Base-by-base conservation (phyloP, 2,329 filamentous ascomycete genomes). In the Lojkania enalia region DNA sequence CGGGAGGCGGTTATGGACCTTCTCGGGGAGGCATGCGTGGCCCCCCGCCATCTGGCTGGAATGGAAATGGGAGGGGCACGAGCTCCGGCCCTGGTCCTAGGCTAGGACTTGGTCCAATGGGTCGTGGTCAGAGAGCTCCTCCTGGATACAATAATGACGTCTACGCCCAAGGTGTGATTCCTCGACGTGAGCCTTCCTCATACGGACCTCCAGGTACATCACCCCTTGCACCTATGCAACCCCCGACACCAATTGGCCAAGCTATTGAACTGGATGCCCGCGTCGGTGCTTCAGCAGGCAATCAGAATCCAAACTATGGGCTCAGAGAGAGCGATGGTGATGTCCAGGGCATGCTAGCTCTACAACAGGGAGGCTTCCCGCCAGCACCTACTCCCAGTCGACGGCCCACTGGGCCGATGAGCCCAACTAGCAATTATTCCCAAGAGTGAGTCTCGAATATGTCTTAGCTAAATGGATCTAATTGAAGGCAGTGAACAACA, bases 201-300 rank as follows among this genome's bases (percentile, higher is more conserved):
- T 75, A 75, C 45, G 67, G 63, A n/a, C 49, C 49, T 27, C 76
- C 82, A 51, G 84, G 82, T 7, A 83, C 84, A 56, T 83, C 85
- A 13, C 84, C 84, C 4, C 65, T 60, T 18, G 61, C 61, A 9
- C 57, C 57, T 7, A 60, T 61, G 52, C 66, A 69, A 18, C 70
- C 73, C 19, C 58, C 58, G 12, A 63, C 62, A 27, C 61, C 70
- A 12, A 73, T 84, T 11, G 84, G 84, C 7, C 85, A 86, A 60
- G 83, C 86, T 2, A 80, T 90, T 41, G 90, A 94, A 66, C 91
- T 95, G 88, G 86, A 91, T 64, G 84, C 85, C 23, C 75, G 77
- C 37, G 58, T 47, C 18, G 64, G 61, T 6, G 61, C 63, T 29
- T 55, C 57, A 5, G 37, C 50, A 13, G 42, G 37, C 20, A 51